Evolutionary conservation across 2,329 filamentous ascomycete species (phyloP).

Genomic region (Sclerotiophoma versabilis): DNA sequence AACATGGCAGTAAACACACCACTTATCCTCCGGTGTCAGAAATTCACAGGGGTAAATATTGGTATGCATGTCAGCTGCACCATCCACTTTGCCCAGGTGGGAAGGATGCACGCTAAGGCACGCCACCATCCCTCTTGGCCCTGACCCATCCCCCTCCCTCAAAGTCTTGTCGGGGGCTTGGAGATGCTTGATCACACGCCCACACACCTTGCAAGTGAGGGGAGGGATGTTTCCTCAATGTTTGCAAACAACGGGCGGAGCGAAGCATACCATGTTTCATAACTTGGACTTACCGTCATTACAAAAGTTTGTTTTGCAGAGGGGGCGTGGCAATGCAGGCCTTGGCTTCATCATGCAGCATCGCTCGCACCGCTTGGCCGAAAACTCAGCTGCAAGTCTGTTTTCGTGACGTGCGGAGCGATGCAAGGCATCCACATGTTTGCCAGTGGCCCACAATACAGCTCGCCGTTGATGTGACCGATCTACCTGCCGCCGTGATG

Average conservation of each 20-base stretch:
- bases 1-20: not conserved
- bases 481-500: not conserved
- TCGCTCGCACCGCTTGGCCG: slow-evolving; percentile 8
- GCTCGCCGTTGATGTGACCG: slow-evolving; percentile 2
- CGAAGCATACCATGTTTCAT: not conserved
- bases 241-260: not conserved
- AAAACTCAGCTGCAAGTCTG: slow-evolving; percentile 9
- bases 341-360: slow-evolving; percentile 9
- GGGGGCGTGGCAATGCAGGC: slow-evolving; percentile 6
- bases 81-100: not conserved
- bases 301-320: not conserved
- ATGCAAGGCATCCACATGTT: slow-evolving; percentile 5
- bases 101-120: not conserved
- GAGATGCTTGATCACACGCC: slow-evolving; percentile 8
- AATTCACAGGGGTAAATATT: slow-evolving; percentile 3
- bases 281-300: not conserved
- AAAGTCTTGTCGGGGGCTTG: slow-evolving; percentile 3
- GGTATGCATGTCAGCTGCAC: slow-evolving; percentile 11
- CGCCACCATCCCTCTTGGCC: slow-evolving; percentile 4
- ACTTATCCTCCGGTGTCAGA: not conserved
- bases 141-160: not conserved
- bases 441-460: not conserved
- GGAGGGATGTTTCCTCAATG: no score
- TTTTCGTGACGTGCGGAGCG: slow-evolving; percentile 3
- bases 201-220: not conserved